A percentile compares a stretch with the other conserved stretches of the same genome.
Evolutionary conservation across 2,329 filamentous ascomycete genomes (phyloP).

Genomic region (Cladosporium sp.): DNA sequence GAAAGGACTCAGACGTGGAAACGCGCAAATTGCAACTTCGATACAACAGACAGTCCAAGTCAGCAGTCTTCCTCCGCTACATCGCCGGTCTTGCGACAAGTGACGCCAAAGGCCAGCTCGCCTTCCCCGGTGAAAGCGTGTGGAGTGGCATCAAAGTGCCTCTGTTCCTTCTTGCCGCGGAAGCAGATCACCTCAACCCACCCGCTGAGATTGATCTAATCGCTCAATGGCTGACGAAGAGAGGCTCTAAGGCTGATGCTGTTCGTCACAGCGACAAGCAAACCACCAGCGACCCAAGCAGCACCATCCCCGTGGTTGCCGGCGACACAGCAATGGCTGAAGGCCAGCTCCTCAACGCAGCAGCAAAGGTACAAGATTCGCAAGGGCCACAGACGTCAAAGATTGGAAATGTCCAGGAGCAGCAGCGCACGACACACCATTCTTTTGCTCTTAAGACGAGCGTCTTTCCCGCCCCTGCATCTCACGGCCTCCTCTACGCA

Average conservation of each 20-base stretch:
- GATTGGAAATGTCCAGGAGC: constrained; percentile 8
- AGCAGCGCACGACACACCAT: constrained; percentile 21
- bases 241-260: constrained; percentile 12
- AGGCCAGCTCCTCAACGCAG: constrained; percentile 3
- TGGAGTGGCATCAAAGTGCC: constrained; percentile 74
- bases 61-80: constrained; percentile 79
- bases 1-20: constrained; percentile 60
- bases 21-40: constrained; percentile 64
- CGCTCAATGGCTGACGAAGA: constrained; percentile 35
- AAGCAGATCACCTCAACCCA: constrained; percentile 72
- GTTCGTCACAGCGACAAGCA: neutral
- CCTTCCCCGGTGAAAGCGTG: constrained; percentile 55
- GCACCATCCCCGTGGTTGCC: constrained; percentile 8
- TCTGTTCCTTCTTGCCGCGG: constrained; percentile 73
- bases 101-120: constrained; percentile 46
- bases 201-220: constrained; percentile 68
- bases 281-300: neutral
- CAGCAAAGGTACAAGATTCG: neutral
- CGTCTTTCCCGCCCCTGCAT: constrained; percentile 71
- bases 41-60: constrained; percentile 80
- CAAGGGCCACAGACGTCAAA: constrained; percentile 6
- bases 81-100: constrained; percentile 55
- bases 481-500: constrained; percentile 80
- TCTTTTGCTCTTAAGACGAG: constrained; percentile 58
- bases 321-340: constrained; percentile 17